Evolutionary conservation across 2,329 filamentous ascomycete species (phyloP), one percentile per base, ranked within the genome.

Genomic region (Echinosphaeria canescens): DNA sequence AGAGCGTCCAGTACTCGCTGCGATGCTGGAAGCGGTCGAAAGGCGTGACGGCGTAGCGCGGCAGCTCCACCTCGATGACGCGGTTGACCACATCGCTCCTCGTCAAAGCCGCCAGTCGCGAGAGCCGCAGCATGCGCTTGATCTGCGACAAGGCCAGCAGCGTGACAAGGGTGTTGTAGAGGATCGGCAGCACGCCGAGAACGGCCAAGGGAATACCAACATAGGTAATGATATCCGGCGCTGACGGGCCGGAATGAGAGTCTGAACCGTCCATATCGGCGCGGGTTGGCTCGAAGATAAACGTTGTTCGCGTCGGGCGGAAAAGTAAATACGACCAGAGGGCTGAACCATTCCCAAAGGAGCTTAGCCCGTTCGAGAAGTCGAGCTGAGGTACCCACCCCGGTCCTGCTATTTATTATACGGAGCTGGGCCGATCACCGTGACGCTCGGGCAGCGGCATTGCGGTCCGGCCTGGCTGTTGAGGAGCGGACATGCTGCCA

Each of bases 41-140:
- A 0, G 67, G 69, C 29, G 60, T 64, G 25, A 73, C 66, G 4
- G 64, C 68, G 36, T 68, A 71, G 2, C 68, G 58, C 4, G 68
- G 68, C 20, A 74, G 50, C 37, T 75, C 67, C 19, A 74, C 62
- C 39, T 75, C 68, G 20, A 75, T 69, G 27, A 73, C 56, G 22
- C 66, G 62, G 30, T 71, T 72, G 33, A 75, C 62, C 3, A 74
- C 56, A 31, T 70, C 66, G 39, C 62, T 63, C 24, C 69, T 57
- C 10, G 65, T 72, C 24, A 72, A 52, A 1, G 64, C 67, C 3
- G 57, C 59, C 6, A 70, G 47, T n/a, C 54, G 55, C 41, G 62
- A 62, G 29, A 55, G 54, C 11, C 57, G 47, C 4, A 75, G 55
- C 44, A 62, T 60, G 29, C 58, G 59, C 40, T 59, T 60, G 43